Evolutionary conservation across 2,329 filamentous ascomycete genomes (phyloP).

Genomic region (Biscogniauxia marginata): DNA sequence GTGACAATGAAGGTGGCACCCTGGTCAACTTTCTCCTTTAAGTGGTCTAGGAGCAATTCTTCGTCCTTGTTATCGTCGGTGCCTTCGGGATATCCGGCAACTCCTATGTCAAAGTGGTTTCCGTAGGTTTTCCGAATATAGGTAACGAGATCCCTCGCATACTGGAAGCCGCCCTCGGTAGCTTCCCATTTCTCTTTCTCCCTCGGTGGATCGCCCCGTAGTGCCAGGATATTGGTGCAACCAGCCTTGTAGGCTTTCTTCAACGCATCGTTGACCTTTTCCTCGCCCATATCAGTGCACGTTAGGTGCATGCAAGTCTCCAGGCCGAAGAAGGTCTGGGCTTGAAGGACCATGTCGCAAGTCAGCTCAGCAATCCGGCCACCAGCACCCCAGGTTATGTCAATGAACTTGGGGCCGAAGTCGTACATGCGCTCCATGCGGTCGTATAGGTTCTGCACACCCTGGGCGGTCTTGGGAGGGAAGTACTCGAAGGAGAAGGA

Average conservation of each 20-base stretch:
- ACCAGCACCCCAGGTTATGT: slow-evolving; percentile 97
- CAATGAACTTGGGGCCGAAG: slow-evolving; percentile 91
- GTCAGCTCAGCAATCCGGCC: slow-evolving; percentile 89
- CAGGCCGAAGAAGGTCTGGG: slow-evolving; percentile 90
- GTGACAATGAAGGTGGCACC: slow-evolving; percentile 94
- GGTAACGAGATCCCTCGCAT: slow-evolving; percentile 79
- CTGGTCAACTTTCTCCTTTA: slow-evolving; percentile 96
- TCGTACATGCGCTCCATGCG: slow-evolving; percentile 99
- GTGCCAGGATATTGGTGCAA: slow-evolving; percentile 94
- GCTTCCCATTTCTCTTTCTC: slow-evolving; percentile 94
- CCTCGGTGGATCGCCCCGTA: slow-evolving; percentile 89
- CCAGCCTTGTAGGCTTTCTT: slow-evolving; percentile 88
- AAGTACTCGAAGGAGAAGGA: slow-evolving; percentile 99
- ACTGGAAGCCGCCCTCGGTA: slow-evolving; percentile 81
- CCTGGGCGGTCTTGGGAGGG: slow-evolving; percentile 93
- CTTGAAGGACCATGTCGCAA: slow-evolving; percentile 95
- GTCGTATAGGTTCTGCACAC: slow-evolving; percentile 98
- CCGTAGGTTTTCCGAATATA: slow-evolving; percentile 79
- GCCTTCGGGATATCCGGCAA: slow-evolving; percentile 94
- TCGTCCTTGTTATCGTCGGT: slow-evolving; percentile 90
- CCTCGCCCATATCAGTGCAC: slow-evolving; percentile 94
- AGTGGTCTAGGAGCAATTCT: slow-evolving; percentile 79
- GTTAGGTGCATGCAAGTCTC: slow-evolving; percentile 99
- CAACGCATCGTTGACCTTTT: slow-evolving; percentile 87
- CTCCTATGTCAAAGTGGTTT: slow-evolving; percentile 94